Evolutionary conservation across 2,329 filamentous ascomycete genomes (phyloP).

Genomic region (Taxawa tesnikishii): DNA sequence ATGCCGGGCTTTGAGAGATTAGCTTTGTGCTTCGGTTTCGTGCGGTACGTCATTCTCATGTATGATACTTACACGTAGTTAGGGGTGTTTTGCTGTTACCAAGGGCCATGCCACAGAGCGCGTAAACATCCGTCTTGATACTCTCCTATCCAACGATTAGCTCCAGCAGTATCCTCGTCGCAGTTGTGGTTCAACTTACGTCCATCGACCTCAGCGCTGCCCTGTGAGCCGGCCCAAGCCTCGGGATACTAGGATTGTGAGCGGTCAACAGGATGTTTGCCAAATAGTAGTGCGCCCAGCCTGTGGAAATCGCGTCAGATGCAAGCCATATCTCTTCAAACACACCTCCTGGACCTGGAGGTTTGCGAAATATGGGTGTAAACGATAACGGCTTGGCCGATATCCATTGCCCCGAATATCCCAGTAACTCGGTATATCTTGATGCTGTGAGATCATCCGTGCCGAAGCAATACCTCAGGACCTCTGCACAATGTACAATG

Average conservation of each 20-base stretch:
- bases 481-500: conserved; percentile 50
- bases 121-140: conserved; percentile 36
- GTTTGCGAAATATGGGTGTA: neutral
- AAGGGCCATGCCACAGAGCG: conserved; percentile 46
- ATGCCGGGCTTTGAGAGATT: no score
- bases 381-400: conserved; percentile 25
- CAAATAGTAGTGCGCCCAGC: conserved; percentile 48
- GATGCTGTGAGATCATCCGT: conserved; percentile 19
- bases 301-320: conserved; percentile 46
- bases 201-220: conserved; percentile 28
- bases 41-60: no score
- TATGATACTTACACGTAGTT: conserved; percentile 39
- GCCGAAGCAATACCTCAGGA: conserved; percentile 51
- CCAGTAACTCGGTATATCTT: neutral
- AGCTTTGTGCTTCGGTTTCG: no score
- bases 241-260: conserved; percentile 42
- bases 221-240: conserved; percentile 30
- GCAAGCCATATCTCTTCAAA: conserved; percentile 50
- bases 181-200: no score
- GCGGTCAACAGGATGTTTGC: conserved; percentile 44
- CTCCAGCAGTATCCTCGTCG: no score
- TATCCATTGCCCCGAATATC: conserved; percentile 1
- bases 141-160: no score
- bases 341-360: neutral
- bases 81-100: conserved; percentile 45